phyloP scores from a whole-genome alignment of 2,329 filamentous ascomycete species.

The Neoascochyta sp. region DNA sequence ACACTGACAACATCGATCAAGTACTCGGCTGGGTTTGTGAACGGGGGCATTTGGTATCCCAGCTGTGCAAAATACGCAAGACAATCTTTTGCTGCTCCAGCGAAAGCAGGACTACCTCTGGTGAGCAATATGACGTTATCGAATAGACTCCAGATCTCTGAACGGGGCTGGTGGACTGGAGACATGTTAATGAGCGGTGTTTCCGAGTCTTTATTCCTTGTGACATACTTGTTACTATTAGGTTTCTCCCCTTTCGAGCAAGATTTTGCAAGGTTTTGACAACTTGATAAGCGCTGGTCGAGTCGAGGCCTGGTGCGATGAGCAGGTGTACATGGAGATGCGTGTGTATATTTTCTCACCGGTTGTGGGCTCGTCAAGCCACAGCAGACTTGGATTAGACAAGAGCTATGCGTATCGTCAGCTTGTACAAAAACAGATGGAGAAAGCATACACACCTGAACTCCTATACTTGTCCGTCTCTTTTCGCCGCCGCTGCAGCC shows the following conservation, averaged over 20 bases:
- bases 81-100: conserved; percentile 57
- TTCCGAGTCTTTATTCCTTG: neutral
- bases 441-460: conserved; percentile 56
- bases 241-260: conserved; percentile 64
- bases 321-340: too few species aligned
- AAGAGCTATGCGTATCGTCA: conserved; percentile 57
- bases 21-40: conserved; percentile 75
- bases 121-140: conserved; percentile 68
- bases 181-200: neutral
- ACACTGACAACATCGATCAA: conserved; percentile 71
- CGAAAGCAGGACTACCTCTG: conserved; percentile 65
- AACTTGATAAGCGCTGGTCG: conserved; percentile 71
- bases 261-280: conserved; percentile 66
- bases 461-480: conserved; percentile 70
- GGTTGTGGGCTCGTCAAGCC: conserved; percentile 76
- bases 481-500: conserved; percentile 79
- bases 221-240: conserved; percentile 60
- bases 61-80: conserved; percentile 61
- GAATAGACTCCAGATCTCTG: conserved; percentile 75
- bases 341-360: too few species aligned
- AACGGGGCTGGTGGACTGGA: conserved; percentile 66
- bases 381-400: conserved; percentile 73
- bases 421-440: too few species aligned
- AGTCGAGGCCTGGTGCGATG: conserved; percentile 54
- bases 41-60: conserved; percentile 62